Base-by-base conservation (phyloP, 106 monocot species). In the Phalaenopsis equestris region DNA sequence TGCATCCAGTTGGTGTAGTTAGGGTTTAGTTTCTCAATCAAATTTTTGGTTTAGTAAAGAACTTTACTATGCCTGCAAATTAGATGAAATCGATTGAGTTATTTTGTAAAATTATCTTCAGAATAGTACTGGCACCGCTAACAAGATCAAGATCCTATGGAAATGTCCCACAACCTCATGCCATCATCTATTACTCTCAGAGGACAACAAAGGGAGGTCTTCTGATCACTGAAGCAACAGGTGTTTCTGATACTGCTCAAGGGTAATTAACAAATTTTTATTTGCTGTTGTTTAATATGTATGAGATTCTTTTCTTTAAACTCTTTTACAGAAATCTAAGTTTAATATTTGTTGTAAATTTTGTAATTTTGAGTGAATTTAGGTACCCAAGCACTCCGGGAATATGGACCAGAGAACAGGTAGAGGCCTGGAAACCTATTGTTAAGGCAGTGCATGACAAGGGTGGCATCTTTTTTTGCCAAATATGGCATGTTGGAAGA, bases 151-250 rank as follows among this genome's bases (percentile, higher is more conserved):
- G 88, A 81, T 88, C 88, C 0, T 88, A 85, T 64, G 61, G 85
- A 7, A 88, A 81, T 58, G 81, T 88, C 6, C 85, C 88, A 15
- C 88, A 88, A 14, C 68, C 85, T 15, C 88, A 86, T 79, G 88
- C 85, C 15, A 58, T 78, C 4, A n/a, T 84, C 37, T 88, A 88
- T 80, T 88, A 88, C 79, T 88, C 88, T 57, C 85, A 85, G n/a
- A 30, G 30, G 30, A 72, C 80, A 18, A 80, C 68, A 5, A 72
- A 80, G 14, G 80, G 80, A 30, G 67, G 79, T 74, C 81, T 88
- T 64, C 24, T 83, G 3, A 78, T 83, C 30, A 15, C 72, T 37
- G 82, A 82, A 55, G 82, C 82, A n/a, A 82, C 82, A 36, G 77
- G 79, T 36, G 56, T 88, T 16, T 88, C 88, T n/a, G 76, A 86